Conservation (phyloP, 2,329 filamentous ascomycete genomes). For the Hysterium pulicare region DNA sequence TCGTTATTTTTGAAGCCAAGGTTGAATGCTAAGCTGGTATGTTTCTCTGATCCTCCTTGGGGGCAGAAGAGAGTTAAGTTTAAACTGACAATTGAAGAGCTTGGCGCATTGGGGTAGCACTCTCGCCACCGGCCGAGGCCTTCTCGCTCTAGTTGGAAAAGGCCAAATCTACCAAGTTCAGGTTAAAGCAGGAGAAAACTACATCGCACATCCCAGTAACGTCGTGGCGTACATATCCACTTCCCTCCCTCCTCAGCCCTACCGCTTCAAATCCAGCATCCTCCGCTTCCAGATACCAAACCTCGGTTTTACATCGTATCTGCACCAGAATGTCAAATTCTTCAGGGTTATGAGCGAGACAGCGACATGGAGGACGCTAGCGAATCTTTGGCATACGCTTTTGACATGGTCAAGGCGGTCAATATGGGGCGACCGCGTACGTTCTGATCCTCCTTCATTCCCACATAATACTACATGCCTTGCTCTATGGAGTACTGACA, state of each 20-base stretch:
- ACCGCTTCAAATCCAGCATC: slow-evolving; percentile 76
- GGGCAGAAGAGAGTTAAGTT: no score
- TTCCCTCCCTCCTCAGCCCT: slow-evolving; percentile 71
- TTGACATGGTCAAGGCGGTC: slow-evolving; percentile 75
- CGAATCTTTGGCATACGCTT: slow-evolving; percentile 62
- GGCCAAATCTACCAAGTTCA: slow-evolving; percentile 87
- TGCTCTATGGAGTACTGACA: slow-evolving; percentile 12
- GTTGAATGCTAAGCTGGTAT: slow-evolving; percentile 67
- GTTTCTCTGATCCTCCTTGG: slow-evolving; percentile 16
- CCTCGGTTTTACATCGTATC: slow-evolving; percentile 57
- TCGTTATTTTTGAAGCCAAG: slow-evolving; percentile 73
- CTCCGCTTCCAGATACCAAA: slow-evolving; percentile 75
- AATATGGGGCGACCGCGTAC: slow-evolving; percentile 84
- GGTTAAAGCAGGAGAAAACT: slow-evolving; percentile 78
- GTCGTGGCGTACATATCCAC: slow-evolving; percentile 85
- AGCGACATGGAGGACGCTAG: slow-evolving; percentile 66
- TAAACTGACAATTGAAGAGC: slow-evolving; percentile 50
- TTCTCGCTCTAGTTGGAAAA: slow-evolving; percentile 78
- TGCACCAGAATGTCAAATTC: slow-evolving; percentile 71
- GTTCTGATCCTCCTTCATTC: slow-evolving; percentile 21
- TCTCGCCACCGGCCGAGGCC: slow-evolving; percentile 78
- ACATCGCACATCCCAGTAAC: slow-evolving; percentile 86
- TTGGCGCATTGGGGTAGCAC: slow-evolving; percentile 90
- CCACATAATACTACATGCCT: slow-evolving; percentile 1
- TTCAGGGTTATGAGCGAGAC: slow-evolving; percentile 70